Percentiles rank a stretch among this genome's conserved stretches.
Evolutionary conservation across 495 filamentous ascomycete species (phyloP).

Genomic region (Viridothelium virens): DNA sequence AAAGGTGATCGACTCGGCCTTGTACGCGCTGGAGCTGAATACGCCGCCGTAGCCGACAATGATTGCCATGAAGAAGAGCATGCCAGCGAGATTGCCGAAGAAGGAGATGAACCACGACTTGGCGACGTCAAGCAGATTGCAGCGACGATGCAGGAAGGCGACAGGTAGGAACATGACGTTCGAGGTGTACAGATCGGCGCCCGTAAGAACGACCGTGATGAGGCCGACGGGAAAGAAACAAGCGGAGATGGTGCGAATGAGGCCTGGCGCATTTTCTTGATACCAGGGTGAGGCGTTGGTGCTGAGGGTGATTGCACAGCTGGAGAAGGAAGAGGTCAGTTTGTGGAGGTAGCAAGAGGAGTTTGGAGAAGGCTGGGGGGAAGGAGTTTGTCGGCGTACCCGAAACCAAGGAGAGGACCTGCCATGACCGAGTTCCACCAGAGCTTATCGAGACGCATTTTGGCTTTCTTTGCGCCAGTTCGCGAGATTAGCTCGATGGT

Average conservation of each 20-base stretch:
- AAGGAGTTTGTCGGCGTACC: not conserved
- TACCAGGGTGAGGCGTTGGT: slow-evolving; percentile 52
- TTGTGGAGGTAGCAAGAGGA: no score
- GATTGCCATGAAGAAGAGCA: slow-evolving; percentile 51
- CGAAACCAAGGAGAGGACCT: slow-evolving; percentile 21
- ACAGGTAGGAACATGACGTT: slow-evolving; percentile 53
- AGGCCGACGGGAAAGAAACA: slow-evolving; percentile 52
- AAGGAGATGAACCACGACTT: slow-evolving; percentile 52
- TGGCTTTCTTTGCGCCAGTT: slow-evolving; percentile 21
- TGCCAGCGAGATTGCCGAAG: slow-evolving; percentile 52
- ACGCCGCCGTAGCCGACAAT: slow-evolving; percentile 54
- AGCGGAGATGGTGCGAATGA: slow-evolving; percentile 48
- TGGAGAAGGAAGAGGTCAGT: not conserved
- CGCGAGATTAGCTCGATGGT: slow-evolving; percentile 24
- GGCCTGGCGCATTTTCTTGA: slow-evolving; percentile 50
- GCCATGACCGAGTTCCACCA: slow-evolving; percentile 19
- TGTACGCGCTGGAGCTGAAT: slow-evolving; percentile 47
- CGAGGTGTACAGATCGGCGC: slow-evolving; percentile 53
- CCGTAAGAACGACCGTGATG: slow-evolving; percentile 51
- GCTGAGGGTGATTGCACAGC: slow-evolving; percentile 43
- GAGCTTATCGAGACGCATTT: slow-evolving; percentile 26
- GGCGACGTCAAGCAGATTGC: slow-evolving; percentile 44
- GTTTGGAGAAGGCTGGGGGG: not conserved
- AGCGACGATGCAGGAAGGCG: slow-evolving; percentile 44
- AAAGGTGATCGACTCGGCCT: slow-evolving; percentile 42